Evolutionary conservation across 2,329 filamentous ascomycete genomes (phyloP).

Genomic region (Diaporthe nobilis): DNA sequence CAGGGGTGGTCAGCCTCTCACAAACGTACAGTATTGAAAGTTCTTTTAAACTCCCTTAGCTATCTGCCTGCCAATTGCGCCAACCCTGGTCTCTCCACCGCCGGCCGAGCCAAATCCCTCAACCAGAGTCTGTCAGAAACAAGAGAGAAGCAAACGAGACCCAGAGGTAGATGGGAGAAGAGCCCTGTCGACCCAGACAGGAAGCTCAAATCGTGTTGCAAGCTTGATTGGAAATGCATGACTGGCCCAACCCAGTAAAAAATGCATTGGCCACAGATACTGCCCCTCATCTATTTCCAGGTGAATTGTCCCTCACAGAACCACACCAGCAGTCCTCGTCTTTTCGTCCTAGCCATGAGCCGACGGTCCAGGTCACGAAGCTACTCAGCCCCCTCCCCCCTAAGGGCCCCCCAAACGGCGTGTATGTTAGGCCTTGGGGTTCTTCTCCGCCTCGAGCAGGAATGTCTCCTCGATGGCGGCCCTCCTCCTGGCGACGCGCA

Average conservation of each 20-base stretch:
- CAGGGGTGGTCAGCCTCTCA: background rate
- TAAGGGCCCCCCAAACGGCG: background rate
- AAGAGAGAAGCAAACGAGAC: background rate
- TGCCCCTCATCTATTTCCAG: background rate
- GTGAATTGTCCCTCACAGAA: background rate
- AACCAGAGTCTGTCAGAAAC: background rate
- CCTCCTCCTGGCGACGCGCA: conserved; percentile 85
- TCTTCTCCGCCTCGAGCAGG: conserved; percentile 56
- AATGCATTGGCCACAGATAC: background rate
- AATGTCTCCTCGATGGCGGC: conserved; percentile 87
- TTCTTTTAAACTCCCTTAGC: background rate
- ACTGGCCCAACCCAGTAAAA: background rate
- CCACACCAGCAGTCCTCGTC: background rate
- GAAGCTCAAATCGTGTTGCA: background rate
- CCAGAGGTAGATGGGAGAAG: background rate
- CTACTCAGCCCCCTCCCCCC: no score
- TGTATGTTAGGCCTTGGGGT: conserved; percentile 14
- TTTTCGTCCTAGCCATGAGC: background rate
- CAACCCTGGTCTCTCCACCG: background rate
- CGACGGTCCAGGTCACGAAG: background rate
- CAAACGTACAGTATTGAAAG: background rate
- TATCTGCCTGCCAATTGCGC: background rate
- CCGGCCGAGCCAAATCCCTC: no score
- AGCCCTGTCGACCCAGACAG: background rate
- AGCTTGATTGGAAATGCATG: background rate